phyloP scores from a whole-genome alignment of 495 filamentous ascomycete genomes.

The Daldinia bambusicola region DNA sequence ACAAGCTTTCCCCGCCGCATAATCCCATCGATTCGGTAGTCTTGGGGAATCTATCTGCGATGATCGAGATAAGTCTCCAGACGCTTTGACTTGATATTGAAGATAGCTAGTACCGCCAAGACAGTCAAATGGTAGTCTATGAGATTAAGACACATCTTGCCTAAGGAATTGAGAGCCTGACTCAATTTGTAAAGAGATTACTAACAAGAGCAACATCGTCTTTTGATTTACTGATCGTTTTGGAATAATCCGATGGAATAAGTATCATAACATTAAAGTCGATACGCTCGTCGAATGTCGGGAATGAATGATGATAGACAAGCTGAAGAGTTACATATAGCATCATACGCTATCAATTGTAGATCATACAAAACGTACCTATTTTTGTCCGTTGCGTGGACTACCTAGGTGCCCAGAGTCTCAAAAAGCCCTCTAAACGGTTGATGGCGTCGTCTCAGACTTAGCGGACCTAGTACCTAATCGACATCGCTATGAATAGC shows the following conservation, averaged over 20 bases:
- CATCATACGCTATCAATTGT: constrained; percentile 11
- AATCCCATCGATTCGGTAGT: constrained; percentile 20
- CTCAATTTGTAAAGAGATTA: background rate
- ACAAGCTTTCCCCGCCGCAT: constrained; percentile 28
- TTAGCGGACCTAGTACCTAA: background rate
- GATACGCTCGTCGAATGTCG: background rate
- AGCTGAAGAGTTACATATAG: background rate
- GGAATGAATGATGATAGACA: background rate
- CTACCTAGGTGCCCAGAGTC: background rate
- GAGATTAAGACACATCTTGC: background rate
- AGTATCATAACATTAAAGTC: background rate
- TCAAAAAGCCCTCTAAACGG: background rate
- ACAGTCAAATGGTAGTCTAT: background rate
- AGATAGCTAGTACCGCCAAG: background rate
- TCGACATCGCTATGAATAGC: constrained; percentile 22
- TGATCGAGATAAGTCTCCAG: constrained; percentile 11
- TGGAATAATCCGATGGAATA: too few species aligned
- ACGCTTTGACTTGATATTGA: background rate
- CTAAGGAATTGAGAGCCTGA: background rate
- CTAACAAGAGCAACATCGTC: background rate
- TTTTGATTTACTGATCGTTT: background rate
- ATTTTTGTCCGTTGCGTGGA: background rate
- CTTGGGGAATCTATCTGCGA: constrained; percentile 13
- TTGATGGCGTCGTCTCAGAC: constrained; percentile 1
- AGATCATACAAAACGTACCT: constrained; percentile 32